Conservation (phyloP, 148 eudicot genomes). For the Fagopyrum tataricum region DNA sequence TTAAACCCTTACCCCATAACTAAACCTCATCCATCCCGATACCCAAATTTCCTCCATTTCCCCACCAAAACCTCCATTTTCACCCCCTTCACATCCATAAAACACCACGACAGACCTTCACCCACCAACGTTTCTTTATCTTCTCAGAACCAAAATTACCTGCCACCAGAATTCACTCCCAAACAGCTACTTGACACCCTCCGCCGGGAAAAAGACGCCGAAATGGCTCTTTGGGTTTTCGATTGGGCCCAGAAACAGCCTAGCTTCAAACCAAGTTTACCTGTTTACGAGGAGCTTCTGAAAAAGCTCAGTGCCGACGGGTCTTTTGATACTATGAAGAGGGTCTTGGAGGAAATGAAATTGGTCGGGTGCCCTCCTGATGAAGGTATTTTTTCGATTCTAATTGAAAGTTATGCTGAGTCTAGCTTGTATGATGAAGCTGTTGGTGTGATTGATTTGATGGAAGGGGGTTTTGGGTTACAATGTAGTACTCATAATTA, state of each 20-base stretch:
- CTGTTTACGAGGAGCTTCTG: constrained; percentile 58
- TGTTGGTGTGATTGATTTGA: constrained; percentile 61
- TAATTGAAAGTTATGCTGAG: constrained; percentile 63
- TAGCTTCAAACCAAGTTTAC: constrained; percentile 57
- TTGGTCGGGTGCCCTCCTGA: constrained; percentile 26
- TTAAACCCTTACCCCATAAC: constrained; percentile 28
- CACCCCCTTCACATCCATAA: constrained; percentile 16
- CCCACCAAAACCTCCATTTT: constrained; percentile 18
- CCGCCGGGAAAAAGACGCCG: constrained; percentile 49
- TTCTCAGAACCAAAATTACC: constrained; percentile 24
- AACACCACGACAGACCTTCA: constrained; percentile 3
- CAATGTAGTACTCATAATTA: constrained; percentile 45
- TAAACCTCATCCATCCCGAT: constrained; percentile 7
- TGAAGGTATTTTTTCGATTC: constrained; percentile 68
- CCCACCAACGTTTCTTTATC: constrained; percentile 26
- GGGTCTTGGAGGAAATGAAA: constrained; percentile 62
- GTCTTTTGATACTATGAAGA: constrained; percentile 55
- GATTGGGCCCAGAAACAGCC: constrained; percentile 83
- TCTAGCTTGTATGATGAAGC: constrained; percentile 64
- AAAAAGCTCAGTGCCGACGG: constrained; percentile 61
- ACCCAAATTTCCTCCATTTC: constrained; percentile 20
- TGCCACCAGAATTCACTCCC: constrained; percentile 43
- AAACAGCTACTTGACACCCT: constrained; percentile 58
- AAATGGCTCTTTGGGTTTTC: constrained; percentile 56
- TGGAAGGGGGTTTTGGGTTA: constrained; percentile 61